phyloP scores from a whole-genome alignment of 148 eudicot species.

The Beta vulgaris region DNA sequence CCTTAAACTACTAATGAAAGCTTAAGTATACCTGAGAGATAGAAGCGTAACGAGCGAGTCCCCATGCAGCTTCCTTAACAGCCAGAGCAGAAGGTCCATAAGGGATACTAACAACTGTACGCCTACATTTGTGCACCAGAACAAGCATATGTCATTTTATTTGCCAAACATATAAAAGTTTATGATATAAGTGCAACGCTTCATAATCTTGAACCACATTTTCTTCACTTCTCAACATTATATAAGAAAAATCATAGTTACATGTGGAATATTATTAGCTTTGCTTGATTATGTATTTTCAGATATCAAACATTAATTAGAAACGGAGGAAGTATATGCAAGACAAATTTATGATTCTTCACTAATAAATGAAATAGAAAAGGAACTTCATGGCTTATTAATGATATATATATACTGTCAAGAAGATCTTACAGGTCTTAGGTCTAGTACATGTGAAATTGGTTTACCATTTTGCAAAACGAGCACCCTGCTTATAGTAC shows the following conservation, averaged over 20 bases:
- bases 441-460: neutral
- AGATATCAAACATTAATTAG: too few species aligned
- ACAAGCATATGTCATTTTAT: too few species aligned
- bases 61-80: conserved; percentile 99
- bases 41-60: conserved; percentile 96
- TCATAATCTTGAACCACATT: too few species aligned
- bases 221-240: too few species aligned
- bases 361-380: neutral
- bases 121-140: conserved; percentile 43
- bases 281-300: too few species aligned
- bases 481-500: conserved; percentile 95
- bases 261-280: too few species aligned
- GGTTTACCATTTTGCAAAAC: conserved; percentile 93
- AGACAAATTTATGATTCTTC: too few species aligned
- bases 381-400: neutral
- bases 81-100: conserved; percentile 97
- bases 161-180: too few species aligned
- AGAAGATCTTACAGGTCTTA: neutral
- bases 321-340: too few species aligned
- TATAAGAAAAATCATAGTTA: too few species aligned
- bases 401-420: neutral
- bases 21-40: conserved; percentile 66
- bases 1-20: neutral
- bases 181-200: too few species aligned
- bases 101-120: conserved; percentile 93